Percentiles rank a stretch among this genome's conserved stretches.
These are phyloP conservation scores for Primulina tabacum DNA, from an alignment of 257 asterid species.

Conservation along the genomic window DNA sequence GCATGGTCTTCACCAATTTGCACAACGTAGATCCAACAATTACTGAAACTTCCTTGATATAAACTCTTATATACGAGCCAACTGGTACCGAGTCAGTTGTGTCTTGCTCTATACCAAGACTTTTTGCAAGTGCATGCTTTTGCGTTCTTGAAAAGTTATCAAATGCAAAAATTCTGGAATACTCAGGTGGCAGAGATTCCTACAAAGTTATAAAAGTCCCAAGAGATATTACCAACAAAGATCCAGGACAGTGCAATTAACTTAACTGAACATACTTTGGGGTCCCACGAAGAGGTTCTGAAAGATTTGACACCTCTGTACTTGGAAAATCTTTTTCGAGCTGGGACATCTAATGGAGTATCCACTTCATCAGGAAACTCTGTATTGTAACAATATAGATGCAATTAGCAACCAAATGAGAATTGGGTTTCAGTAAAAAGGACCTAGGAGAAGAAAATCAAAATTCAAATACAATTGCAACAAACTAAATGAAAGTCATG, in stretches of 20 bases:
- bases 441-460: neutral
- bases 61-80: constrained; percentile 75
- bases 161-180: constrained; percentile 84
- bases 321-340: constrained; percentile 92
- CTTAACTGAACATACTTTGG: constrained; percentile 56
- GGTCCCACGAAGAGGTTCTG: constrained; percentile 99
- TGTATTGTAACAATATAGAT: constrained; percentile 26
- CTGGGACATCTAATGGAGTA: constrained; percentile 80
- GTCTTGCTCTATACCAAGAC: constrained; percentile 65
- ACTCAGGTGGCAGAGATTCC: constrained; percentile 95
- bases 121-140: constrained; percentile 77
- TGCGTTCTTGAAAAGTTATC: constrained; percentile 79
- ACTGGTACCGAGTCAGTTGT: constrained; percentile 43
- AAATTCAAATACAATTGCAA: neutral
- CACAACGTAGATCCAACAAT: constrained; percentile 58
- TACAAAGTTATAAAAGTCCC: constrained; percentile 36
- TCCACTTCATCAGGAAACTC: constrained; percentile 99
- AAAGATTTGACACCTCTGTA: constrained; percentile 92
- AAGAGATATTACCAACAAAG: constrained; percentile 18
- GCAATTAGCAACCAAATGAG: constrained; percentile 18
- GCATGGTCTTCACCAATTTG: constrained; percentile 40
- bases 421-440: neutral
- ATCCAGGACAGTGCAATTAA: constrained; percentile 10
- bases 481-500: neutral
- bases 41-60: constrained; percentile 55